Percentiles rank a stretch among this genome's conserved stretches.
Evolutionary conservation across 176 grass and related monocot genomes (phyloP).

Genomic region (barley (Hordeum vulgare)): MorexV3_pseudomolecules_assembly NC_058522.1:2711817-2712316

Average conservation of each 20-base stretch:
- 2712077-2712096: background rate
- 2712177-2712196: background rate
- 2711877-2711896: background rate
- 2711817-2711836: background rate
- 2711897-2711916: background rate
- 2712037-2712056: background rate
- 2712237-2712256: background rate
- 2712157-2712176: background rate
- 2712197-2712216: background rate
- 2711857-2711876: background rate
- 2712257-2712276: background rate
- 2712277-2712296: background rate
- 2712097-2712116: background rate
- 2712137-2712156: background rate
- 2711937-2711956: background rate
- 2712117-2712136: background rate
- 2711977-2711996: background rate
- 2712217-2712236: background rate
- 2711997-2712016: background rate
- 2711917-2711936: background rate
- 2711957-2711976: background rate
- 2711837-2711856: background rate
- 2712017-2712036: background rate
- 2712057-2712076: background rate
- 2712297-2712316: background rate